Base-by-base conservation (phyloP, 768 basidiomycete genomes). In the Cystofilobasidium bisporidii region DNA sequence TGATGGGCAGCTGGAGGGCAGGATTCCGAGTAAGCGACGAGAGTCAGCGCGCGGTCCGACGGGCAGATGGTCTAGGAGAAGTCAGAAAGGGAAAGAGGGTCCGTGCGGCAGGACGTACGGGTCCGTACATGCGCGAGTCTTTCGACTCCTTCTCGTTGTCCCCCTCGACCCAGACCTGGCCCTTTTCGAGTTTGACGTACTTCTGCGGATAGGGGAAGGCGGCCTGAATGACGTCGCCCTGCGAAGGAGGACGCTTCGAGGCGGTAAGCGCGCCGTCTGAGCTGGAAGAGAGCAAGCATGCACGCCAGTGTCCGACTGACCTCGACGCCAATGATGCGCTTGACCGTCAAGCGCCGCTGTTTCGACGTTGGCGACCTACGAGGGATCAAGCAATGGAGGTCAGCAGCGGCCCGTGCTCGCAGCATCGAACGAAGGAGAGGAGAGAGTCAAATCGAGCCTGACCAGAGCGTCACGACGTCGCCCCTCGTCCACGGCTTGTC, bases 91-190 rank as follows among this genome's bases (percentile, higher is more conserved):
- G 41, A 1, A 15, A 28, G 41, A 1, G 28, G 24, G 3, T 6
- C 17, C 26, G 15, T 17, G 24, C 14, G 36, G 63, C n/a, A 43
- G 12, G 53, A 40, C 67, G 26, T 17, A 68, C 67, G 1, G 67
- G 67, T 50, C 67, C 67, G 33, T 68, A 68, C 33, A 41, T 53
- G n/a, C 61, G 61, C 17, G 67, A 68, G 40, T 68, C 67, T 32
- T 68, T 68, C 4, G 60, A 62, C 26, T 56, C 53, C 22, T 53
- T 41, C 20, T 50, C 50, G 43, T 68, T 68, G 55, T 68, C 67
- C 12, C 67, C 67, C 43, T 68, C 67, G 1, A 68, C 67, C 67
- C 67, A 68, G 43, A 63, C 67, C 45, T 68, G 67, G 12, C 67
- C 67, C 24, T 30, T 56, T 12, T 61, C 67, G 10, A 68, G 57